Conservation (phyloP, 2,329 filamentous ascomycete genomes). For the Sporothrix brunneoviolacea region DNA sequence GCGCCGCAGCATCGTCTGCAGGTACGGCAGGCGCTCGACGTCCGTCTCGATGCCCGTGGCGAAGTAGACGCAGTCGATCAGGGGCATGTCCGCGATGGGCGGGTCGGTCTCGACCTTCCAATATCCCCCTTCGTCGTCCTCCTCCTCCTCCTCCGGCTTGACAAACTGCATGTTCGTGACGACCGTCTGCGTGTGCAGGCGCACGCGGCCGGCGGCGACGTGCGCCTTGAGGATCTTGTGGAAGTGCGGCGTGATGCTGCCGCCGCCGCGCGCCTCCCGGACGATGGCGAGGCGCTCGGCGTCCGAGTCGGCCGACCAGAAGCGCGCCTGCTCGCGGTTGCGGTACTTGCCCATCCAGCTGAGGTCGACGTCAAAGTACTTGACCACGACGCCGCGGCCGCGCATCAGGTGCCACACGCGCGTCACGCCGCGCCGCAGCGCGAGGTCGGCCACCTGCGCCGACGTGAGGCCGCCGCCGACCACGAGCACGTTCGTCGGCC, state of each 20-base stretch:
- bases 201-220: conserved; percentile 42
- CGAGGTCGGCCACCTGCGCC: conserved; percentile 64
- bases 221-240: conserved; percentile 60
- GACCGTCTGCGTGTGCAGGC: conserved; percentile 53
- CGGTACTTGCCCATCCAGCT: conserved; percentile 79
- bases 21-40: conserved; percentile 52
- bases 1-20: conserved; percentile 51
- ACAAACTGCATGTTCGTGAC: too few species aligned
- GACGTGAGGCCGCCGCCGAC: conserved; percentile 72
- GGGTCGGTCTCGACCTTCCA: conserved; percentile 47
- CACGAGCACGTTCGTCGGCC: conserved; percentile 59
- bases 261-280: conserved; percentile 60
- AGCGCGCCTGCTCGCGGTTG: conserved; percentile 68
- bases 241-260: conserved; percentile 67
- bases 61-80: conserved; percentile 65
- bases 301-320: conserved; percentile 70
- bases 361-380: conserved; percentile 71
- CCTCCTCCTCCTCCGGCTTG: too few species aligned
- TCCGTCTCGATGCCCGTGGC: conserved; percentile 66
- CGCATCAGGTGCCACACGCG: conserved; percentile 68
- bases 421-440: conserved; percentile 55
- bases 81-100: conserved; percentile 43
- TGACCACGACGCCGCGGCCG: conserved; percentile 44
- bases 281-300: conserved; percentile 62
- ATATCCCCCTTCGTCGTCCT: too few species aligned